Evolutionary conservation across 148 eudicot genomes (phyloP), one percentile per base, ranked within the genome.

Genomic region (Heliosperma pusillum): DNA sequence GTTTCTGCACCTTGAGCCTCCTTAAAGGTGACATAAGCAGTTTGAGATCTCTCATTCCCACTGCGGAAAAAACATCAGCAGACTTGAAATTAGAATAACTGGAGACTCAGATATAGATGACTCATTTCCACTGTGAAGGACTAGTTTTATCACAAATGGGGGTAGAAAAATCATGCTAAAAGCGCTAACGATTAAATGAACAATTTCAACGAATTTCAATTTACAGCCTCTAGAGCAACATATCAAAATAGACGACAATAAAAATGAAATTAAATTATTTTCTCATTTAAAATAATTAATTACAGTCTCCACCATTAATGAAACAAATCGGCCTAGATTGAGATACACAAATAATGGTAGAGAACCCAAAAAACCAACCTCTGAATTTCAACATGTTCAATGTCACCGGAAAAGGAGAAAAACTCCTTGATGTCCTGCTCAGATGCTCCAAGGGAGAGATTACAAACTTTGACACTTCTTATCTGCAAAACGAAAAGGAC

Each of bases 391-490:
- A 94, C 79, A 76, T 78, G 84, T 68, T 88, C 91, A 79, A 94
- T 90, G 4, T 87, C 93, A 72, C 98, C 98, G 79, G 97, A 90
- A 77, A 94, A 94, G 33, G 97, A 91, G 80, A 94, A 94, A 77
- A 94, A 94, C 82, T 91, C 97, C 76, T 80, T 89, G 79, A 91
- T 80, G 58, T 94, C 97, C 80, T 90, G 87, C 76, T 90, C 93
- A 57, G 90, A 78, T 57, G 96, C 97, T 66, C 90, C 82, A 22
- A 87, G 83, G 76, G 97, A 94, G 72, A 94, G 91, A 86, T 91
- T 90, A 85, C 87, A 88, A 58, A 90, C 97, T 80, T 86, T 88
- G 78, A 87, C 97, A 69, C 91, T 88, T 86, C 80, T 83, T 53
- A 83, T 80, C 92, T 89, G 90, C 60, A 71, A 82, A 50, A 17